phyloP scores from a whole-genome alignment of 2,329 filamentous ascomycete genomes.

The Coleophoma cylindrospora region DNA sequence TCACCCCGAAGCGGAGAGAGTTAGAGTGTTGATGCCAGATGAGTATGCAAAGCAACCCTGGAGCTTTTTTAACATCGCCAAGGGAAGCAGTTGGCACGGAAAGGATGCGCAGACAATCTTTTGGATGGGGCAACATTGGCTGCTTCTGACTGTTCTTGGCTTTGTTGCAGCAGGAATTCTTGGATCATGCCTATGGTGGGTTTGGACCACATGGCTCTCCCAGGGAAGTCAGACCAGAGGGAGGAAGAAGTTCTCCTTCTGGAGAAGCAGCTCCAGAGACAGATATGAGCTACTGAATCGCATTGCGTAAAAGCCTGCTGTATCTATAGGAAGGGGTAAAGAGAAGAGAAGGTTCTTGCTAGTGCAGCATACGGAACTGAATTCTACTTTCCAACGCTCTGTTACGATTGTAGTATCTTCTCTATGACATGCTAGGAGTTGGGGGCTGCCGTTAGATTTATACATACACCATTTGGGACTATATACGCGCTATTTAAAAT shows the following conservation, averaged over 20 bases:
- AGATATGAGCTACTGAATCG: slow-evolving; percentile 26
- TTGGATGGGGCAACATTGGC: slow-evolving; percentile 40
- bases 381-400: background rate
- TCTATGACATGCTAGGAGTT: background rate
- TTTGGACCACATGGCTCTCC: slow-evolving; percentile 23
- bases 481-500: too few species aligned
- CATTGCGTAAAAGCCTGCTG: slow-evolving; percentile 14
- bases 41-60: slow-evolving; percentile 65
- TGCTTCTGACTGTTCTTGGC: slow-evolving; percentile 28
- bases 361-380: slow-evolving; percentile 20
- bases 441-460: background rate
- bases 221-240: slow-evolving; percentile 5
- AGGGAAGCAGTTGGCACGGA: slow-evolving; percentile 41
- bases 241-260: slow-evolving; percentile 11
- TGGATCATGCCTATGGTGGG: slow-evolving; percentile 18
- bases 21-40: slow-evolving; percentile 64
- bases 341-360: slow-evolving; percentile 14
- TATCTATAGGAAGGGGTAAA: slow-evolving; percentile 3
- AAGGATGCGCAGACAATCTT: slow-evolving; percentile 41
- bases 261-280: slow-evolving; percentile 17
- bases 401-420: too few species aligned
- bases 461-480: too few species aligned
- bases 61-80: slow-evolving; percentile 61
- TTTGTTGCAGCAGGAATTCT: slow-evolving; percentile 25
- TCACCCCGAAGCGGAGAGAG: slow-evolving; percentile 42